Evolutionary conservation across 371 early-diverging fungal genomes (phyloP), one percentile per base, ranked within the genome.

Genomic region (Apophysomyces ossiformis): DNA sequence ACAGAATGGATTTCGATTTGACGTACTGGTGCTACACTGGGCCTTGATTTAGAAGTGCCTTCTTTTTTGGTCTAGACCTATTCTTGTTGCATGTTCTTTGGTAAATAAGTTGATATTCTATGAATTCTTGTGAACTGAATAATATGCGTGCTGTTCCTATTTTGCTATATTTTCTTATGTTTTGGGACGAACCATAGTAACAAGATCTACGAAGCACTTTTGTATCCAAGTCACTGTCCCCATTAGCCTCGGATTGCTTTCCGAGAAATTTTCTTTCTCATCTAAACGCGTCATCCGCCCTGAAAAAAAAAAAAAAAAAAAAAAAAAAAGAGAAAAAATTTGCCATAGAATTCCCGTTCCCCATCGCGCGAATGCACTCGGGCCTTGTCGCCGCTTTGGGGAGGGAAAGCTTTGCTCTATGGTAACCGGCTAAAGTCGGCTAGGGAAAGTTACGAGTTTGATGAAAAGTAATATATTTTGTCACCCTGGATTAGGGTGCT

Each of bases 11-110:
- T 50, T 7, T 50, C 7, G n/a, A 18, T 50, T 50, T 50, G 54
- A 50, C 8, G 5, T 21, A 50, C 54, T 50, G 54, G 54, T 50
- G 54, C 54, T 50, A 50, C 54, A 50, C 54, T 21, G 9, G 26
- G 54, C 21, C 54, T 50, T 18, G 54, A 50, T 50, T 50, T 50
- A 21, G 54, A 50, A n/a, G 8, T 32, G 7, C 54, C 54, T 4
- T 50, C 54, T 26, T 50, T 50, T 50, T 50, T 50, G 54, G 54
- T 50, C 54, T 50, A 50, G 54, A 50, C 54, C 54, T 50, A 11
- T 21, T 50, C 21, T 50, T 21, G 21, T 9, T 18, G 21, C 4
- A 15, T 47, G 13, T 47, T 21, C 0, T 21, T 32, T 16, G 11
- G n/a, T n/a, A 50, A 18, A 21, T 50, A 9, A 50, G 9, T 50